Percentiles rank a stretch among this genome's conserved stretches.
phyloP scores from a whole-genome alignment of 192 early-diverging fungal species.

The Coemansia guatemalensis region DNA sequence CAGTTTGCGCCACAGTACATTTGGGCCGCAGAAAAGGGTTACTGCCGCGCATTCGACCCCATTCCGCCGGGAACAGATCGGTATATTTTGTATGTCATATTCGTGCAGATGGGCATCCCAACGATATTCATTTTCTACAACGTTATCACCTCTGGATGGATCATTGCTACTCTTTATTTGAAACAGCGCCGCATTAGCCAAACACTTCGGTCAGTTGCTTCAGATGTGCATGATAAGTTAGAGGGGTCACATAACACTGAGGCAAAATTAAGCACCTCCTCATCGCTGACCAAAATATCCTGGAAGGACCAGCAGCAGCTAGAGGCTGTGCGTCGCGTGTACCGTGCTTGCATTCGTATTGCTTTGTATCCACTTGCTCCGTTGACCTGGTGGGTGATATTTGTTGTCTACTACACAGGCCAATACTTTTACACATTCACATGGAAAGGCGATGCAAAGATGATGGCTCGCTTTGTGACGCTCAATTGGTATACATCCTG shows the following conservation, averaged over 20 bases:
- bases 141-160: conserved; percentile 9
- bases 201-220: conserved; percentile 10
- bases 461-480: neutral
- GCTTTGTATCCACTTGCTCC: conserved; percentile 37
- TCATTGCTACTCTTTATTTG: conserved; percentile 25
- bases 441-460: conserved; percentile 9
- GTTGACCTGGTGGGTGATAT: conserved; percentile 19
- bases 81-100: conserved; percentile 23
- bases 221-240: conserved; percentile 8
- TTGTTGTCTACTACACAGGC: conserved; percentile 11
- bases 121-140: conserved; percentile 33
- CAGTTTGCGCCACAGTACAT: conserved; percentile 20
- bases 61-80: conserved; percentile 9
- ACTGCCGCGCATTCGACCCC: conserved; percentile 16
- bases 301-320: conserved; percentile 22
- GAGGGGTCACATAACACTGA: neutral
- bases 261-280: neutral
- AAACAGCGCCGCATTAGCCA: conserved; percentile 24
- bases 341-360: conserved; percentile 40
- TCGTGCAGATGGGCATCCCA: conserved; percentile 15
- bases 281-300: neutral
- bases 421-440: conserved; percentile 33
- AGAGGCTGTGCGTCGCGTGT: conserved; percentile 27
- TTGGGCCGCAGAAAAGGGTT: conserved; percentile 16
- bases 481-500: conserved; percentile 20